Evolutionary conservation across 805 yeast genomes (phyloP).

Genomic region (Metschnikowia vanudenii): DNA sequence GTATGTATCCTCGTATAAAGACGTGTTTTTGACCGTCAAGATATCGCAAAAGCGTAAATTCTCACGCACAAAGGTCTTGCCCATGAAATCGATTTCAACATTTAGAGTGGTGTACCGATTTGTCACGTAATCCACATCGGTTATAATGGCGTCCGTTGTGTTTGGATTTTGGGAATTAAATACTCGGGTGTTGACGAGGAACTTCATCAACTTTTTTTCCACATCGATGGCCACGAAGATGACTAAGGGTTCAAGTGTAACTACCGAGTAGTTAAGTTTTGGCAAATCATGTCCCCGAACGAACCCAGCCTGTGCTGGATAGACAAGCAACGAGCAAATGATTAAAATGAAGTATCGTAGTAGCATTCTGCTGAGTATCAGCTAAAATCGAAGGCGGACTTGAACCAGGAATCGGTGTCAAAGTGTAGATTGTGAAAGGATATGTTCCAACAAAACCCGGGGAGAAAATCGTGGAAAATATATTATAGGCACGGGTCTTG

Average conservation of each 20-base stretch:
- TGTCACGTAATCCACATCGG: slow-evolving; percentile 45
- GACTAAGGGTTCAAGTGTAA: slow-evolving; percentile 23
- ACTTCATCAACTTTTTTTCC: slow-evolving; percentile 28
- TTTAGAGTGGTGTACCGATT: slow-evolving; percentile 51
- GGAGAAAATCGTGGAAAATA: no score
- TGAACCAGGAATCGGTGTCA: no score
- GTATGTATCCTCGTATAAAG: slow-evolving; percentile 26
- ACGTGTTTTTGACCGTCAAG: slow-evolving; percentile 37
- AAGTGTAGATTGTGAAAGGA: no score
- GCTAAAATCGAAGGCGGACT: no score
- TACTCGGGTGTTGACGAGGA: slow-evolving; percentile 36
- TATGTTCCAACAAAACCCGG: no score
- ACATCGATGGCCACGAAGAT: slow-evolving; percentile 38
- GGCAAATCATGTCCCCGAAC: slow-evolving; percentile 24
- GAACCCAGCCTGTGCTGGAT: slow-evolving; percentile 22
- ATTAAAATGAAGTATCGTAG: slow-evolving; percentile 6
- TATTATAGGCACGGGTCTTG: no score
- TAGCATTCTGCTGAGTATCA: neutral
- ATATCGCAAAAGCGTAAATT: slow-evolving; percentile 45
- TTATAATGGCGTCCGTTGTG: slow-evolving; percentile 23
- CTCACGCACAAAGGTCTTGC: slow-evolving; percentile 39
- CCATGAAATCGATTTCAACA: slow-evolving; percentile 44
- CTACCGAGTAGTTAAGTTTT: neutral
- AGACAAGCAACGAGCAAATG: slow-evolving; percentile 12
- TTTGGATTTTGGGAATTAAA: slow-evolving; percentile 4